Base-by-base conservation (phyloP, 148 eudicot genomes). In the Bassia scoparia region DNA sequence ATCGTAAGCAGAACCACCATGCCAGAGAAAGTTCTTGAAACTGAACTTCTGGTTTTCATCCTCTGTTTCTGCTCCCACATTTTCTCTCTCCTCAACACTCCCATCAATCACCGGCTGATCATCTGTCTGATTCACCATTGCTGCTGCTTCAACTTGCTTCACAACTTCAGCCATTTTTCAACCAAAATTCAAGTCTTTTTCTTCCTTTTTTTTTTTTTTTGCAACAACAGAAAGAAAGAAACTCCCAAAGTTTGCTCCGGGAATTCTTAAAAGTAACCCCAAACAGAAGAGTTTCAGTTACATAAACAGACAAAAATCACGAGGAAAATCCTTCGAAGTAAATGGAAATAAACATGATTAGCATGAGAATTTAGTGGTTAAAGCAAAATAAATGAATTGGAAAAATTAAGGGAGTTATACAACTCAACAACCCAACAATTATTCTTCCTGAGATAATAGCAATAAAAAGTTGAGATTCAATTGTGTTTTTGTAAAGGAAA, bases 1-100 rank as follows among this genome's bases (percentile, higher is more conserved):
- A 80, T 85, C 88, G 70, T 80, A 85, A 75, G 69, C 84, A 78
- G 88, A 85, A 35, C 88, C 88, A 48, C 88, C 88, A 78, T 85
- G 84, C 88, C 88, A 85, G 17, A 85, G 79, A 18, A 83, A 70
- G 52, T 59, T 81, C 78, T 84, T 84, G 35, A 84, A 41, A 26
- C 78, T 78, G 24, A 81, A 78, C 0, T 65, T 61, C 1, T 75
- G 69, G 11, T 72, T 49, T 10, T 69, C 85, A 16, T 62, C 64
- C 1, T 21, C 62, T 7, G 16, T 65, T 48, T 71, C 48, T 1
- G 23, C n/a, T 24, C 53, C 61, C n/a, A 30, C 80, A 65, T 73
- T 78, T 35, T 83, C 84, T 34, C 69, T 69, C 54, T 75, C 60
- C 30, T 75, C 76, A 3, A 35, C 67, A 62, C 46, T 55, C 12